Percentiles rank a stretch among this genome's conserved stretches.
Evolutionary conservation across 192 early-diverging fungal genomes (phyloP).

Genomic region (Rhizophagus clarus): DNA sequence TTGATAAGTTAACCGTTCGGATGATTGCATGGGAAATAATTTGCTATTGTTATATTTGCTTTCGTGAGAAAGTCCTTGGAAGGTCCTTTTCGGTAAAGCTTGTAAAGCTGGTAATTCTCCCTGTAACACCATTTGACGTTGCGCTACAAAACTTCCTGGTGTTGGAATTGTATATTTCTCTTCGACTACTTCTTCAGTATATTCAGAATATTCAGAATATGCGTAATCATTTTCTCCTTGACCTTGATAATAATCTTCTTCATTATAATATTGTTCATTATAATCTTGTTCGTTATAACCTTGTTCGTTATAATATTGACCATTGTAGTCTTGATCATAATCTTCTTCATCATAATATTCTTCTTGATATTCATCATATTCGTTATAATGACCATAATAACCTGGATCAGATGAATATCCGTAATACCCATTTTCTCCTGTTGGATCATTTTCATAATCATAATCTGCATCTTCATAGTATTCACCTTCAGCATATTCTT

Average conservation of each 20-base stretch:
- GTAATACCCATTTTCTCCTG: not conserved
- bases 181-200: not conserved
- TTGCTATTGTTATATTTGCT: not conserved
- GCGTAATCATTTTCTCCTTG: not conserved
- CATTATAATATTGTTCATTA: not conserved
- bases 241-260: not conserved
- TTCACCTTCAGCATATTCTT: not conserved
- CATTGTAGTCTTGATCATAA: too few relatives aligned
- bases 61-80: not conserved
- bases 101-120: not conserved
- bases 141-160: not conserved
- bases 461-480: not conserved
- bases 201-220: not conserved
- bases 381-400: not conserved
- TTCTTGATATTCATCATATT: constrained; percentile 1
- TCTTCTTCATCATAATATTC: not conserved
- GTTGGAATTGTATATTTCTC: not conserved
- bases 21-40: not conserved
- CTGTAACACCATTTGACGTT: not conserved
- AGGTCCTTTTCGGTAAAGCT: not conserved
- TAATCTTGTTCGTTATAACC: not conserved
- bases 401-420: not conserved
- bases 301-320: not conserved
- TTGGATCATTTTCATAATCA: not conserved
- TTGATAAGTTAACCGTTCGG: not conserved